Evolutionary conservation across 192 early-diverging fungal species (phyloP).

Genomic region (Diversispora epigaea): DNA sequence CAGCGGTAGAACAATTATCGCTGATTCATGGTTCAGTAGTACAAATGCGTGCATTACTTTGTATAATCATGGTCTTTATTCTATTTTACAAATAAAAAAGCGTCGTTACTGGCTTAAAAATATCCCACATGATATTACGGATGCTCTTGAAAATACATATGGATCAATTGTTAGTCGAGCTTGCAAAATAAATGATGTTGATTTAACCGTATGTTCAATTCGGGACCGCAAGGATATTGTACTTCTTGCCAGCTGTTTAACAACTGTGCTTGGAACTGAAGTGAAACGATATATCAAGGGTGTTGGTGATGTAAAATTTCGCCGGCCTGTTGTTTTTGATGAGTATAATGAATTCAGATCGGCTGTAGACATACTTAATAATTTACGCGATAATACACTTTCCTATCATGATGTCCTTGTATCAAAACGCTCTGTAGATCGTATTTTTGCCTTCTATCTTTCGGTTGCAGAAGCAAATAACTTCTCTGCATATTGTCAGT

Average conservation of each 20-base stretch:
- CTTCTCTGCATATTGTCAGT: slow-evolving; percentile 1
- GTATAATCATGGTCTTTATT: not conserved
- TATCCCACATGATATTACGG: not conserved
- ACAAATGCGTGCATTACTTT: not conserved
- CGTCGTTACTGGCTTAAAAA: not conserved
- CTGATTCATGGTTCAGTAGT: not conserved
- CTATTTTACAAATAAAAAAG: slow-evolving; percentile 4
- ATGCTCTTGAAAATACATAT: too few species aligned
- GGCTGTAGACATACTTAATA: slow-evolving; percentile 12
- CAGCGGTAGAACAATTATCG: slow-evolving; percentile 7
- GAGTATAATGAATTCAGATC: slow-evolving; percentile 9
- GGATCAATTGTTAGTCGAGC: too few species aligned
- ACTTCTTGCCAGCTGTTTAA: not conserved
- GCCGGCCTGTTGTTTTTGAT: not conserved
- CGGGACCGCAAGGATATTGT: too few species aligned
- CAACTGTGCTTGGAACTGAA: not conserved
- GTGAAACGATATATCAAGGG: slow-evolving; percentile 12
- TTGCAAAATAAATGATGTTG: too few species aligned
- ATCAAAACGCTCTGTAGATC: slow-evolving; percentile 13
- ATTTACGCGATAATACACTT: slow-evolving; percentile 7
- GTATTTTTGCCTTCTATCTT: slow-evolving; percentile 3
- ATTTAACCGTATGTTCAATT: too few species aligned
- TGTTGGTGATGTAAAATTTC: not conserved
- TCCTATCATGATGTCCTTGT: not conserved
- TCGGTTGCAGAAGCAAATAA: not conserved